Conservation (phyloP, 306 rosid species). For the Canavalia ensiformis region DNA sequence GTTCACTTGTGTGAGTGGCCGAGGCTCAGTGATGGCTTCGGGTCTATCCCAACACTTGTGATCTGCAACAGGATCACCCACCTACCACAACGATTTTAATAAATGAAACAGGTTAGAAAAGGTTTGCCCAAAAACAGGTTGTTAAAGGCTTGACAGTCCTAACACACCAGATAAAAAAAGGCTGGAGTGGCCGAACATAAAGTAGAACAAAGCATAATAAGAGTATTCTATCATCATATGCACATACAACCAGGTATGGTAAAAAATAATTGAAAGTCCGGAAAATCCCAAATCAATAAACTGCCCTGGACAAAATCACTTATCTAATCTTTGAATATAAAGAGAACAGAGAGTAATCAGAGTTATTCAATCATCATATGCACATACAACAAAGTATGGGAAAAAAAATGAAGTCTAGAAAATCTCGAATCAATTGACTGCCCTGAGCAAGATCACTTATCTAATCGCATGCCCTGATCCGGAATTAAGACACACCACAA, state of each 20-base stretch:
- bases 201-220: too few relatives aligned
- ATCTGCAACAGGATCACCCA: slow-evolving; percentile 82
- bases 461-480: slow-evolving; percentile 15
- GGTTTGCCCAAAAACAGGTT: neutral
- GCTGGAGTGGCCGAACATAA: neutral
- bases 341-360: slow-evolving; percentile 4
- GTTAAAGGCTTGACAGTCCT: slow-evolving; percentile 6
- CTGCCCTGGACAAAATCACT: too few relatives aligned
- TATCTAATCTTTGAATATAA: neutral
- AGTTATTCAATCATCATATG: slow-evolving; percentile 25
- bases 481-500: slow-evolving; percentile 29
- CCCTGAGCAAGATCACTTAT: slow-evolving; percentile 36
- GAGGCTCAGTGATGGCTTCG: slow-evolving; percentile 70
- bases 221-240: too few relatives aligned
- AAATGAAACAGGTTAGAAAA: slow-evolving; percentile 38
- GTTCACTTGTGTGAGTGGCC: slow-evolving; percentile 88
- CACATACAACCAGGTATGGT: too few relatives aligned
- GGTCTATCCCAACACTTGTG: slow-evolving; percentile 94
- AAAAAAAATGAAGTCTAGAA: neutral
- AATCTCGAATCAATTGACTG: slow-evolving; percentile 1
- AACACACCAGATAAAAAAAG: slow-evolving; percentile 10
- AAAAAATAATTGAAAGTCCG: too few relatives aligned
- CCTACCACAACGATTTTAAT: slow-evolving; percentile 60
- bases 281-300: too few relatives aligned
- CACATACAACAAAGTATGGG: slow-evolving; percentile 22